A percentile compares a stretch with the other conserved stretches of the same genome.
phyloP scores from a whole-genome alignment of 1,284 basidiomycete species.

The Marasmius tenuissimus region DNA sequence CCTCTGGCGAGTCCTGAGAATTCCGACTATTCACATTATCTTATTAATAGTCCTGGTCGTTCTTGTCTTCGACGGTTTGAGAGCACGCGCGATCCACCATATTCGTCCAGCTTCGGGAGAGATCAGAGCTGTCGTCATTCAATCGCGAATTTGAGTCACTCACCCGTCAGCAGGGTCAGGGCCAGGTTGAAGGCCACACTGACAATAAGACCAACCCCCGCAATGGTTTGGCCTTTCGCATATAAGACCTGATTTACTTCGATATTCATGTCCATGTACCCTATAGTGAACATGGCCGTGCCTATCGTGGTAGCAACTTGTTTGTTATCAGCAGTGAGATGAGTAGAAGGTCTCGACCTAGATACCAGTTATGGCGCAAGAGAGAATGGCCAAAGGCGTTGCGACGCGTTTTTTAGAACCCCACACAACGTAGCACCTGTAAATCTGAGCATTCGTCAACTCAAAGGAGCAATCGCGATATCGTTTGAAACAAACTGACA shows the following conservation, averaged over 20 bases:
- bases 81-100: not conserved
- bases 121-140: not conserved
- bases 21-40: not conserved
- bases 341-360: not conserved
- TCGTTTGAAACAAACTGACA: not conserved
- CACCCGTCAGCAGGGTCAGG: not conserved
- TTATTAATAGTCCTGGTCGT: not conserved
- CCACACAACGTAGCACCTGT: not conserved
- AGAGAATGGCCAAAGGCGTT: not conserved
- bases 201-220: not conserved
- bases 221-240: not conserved
- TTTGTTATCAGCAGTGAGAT: not conserved
- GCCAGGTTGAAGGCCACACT: not conserved
- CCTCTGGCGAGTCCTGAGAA: too few species aligned
- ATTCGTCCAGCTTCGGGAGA: not conserved
- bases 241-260: not conserved
- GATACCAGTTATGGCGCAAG: not conserved
- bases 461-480: not conserved
- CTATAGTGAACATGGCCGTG: not conserved
- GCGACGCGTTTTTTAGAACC: not conserved
- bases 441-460: not conserved
- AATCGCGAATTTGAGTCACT: not conserved
- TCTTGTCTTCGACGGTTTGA: not conserved
- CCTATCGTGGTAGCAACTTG: not conserved
- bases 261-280: not conserved